phyloP scores from a whole-genome alignment of 306 rosid genomes.

The Ceratonia siliqua region DNA sequence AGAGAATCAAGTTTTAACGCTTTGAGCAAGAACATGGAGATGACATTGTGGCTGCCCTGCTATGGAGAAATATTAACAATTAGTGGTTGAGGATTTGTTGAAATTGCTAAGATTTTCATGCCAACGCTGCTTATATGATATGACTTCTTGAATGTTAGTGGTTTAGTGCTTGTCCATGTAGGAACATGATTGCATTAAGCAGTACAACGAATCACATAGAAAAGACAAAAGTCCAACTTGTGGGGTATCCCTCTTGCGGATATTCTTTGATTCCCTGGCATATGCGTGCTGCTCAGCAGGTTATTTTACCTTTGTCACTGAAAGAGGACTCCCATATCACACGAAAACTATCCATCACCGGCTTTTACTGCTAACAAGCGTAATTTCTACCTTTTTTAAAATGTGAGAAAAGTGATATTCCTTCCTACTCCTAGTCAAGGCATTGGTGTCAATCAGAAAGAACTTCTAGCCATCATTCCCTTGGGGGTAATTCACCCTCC shows the following conservation, averaged over 20 bases:
- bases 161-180: slow-evolving; percentile 25
- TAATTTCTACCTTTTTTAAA: no score
- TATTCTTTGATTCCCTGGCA: neutral
- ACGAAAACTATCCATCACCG: no score
- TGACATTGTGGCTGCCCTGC: neutral
- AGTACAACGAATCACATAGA: neutral
- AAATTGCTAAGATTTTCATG: neutral
- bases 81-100: slow-evolving; percentile 17
- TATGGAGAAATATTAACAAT: neutral
- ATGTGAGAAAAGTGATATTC: no score
- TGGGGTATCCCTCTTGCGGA: no score
- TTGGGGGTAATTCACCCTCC: no score
- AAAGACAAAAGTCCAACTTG: neutral
- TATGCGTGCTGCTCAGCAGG: no score
- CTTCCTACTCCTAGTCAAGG: no score
- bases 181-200: neutral
- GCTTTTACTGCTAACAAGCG: no score
- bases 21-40: neutral
- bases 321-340: no score
- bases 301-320: no score
- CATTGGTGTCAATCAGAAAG: no score
- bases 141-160: neutral
- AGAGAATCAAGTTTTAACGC: neutral
- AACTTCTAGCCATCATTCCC: no score
- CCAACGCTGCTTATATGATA: neutral